Evolutionary conservation across 495 filamentous ascomycete genomes (phyloP).

Genomic region (Haplographium delicatum): DNA sequence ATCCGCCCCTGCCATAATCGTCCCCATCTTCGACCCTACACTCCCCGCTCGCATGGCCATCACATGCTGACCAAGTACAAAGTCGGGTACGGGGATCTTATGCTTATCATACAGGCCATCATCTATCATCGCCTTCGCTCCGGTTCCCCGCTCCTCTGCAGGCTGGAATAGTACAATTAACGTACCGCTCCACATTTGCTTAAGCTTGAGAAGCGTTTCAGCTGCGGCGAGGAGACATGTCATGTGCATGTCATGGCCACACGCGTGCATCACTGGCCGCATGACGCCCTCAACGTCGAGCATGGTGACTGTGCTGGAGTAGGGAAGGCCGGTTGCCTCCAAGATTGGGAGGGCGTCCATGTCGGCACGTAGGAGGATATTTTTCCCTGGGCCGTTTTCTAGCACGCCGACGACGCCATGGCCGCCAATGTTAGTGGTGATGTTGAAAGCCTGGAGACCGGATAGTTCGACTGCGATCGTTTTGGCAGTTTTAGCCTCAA

Average conservation of each 20-base stretch:
- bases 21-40: conserved; percentile 36
- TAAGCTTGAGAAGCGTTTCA: conserved; percentile 33
- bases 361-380: conserved; percentile 51
- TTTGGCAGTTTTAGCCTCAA: conserved; percentile 37
- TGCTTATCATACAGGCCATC: conserved; percentile 50
- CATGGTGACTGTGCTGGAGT: conserved; percentile 42
- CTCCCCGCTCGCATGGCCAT: conserved; percentile 28
- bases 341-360: conserved; percentile 55
- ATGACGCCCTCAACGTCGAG: conserved; percentile 32
- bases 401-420: conserved; percentile 49
- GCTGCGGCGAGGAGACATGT: conserved; percentile 42
- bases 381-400: conserved; percentile 47
- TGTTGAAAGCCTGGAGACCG: conserved; percentile 37
- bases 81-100: conserved; percentile 45
- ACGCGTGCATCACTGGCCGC: conserved; percentile 59
- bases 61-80: conserved; percentile 54
- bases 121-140: conserved; percentile 54
- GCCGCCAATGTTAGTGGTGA: conserved; percentile 48
- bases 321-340: conserved; percentile 49
- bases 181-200: conserved; percentile 47
- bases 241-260: conserved; percentile 60
- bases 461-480: conserved; percentile 26
- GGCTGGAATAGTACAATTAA: conserved; percentile 56
- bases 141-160: conserved; percentile 45
- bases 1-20: conserved; percentile 37